Evolutionary conservation across 2,329 filamentous ascomycete species (phyloP).

Genomic region (Fusarium sp.): DNA sequence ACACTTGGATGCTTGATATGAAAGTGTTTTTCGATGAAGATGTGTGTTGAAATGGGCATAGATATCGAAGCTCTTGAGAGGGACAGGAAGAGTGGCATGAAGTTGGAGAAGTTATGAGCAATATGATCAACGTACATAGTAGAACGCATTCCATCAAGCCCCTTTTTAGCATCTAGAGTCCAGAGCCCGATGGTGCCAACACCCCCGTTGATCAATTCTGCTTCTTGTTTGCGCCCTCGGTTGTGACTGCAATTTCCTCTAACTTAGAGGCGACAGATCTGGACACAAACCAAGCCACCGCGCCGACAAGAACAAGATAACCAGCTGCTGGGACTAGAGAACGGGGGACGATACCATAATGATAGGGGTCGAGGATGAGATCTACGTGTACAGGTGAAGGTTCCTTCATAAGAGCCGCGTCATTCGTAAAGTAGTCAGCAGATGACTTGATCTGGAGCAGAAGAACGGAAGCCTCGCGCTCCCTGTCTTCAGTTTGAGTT

Average conservation of each 20-base stretch:
- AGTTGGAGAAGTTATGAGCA: constrained; percentile 28
- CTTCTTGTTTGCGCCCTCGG: constrained; percentile 48
- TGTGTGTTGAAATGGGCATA: constrained; percentile 23
- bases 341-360: constrained; percentile 79
- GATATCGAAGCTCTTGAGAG: constrained; percentile 17
- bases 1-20: constrained; percentile 15
- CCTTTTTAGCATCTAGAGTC: constrained; percentile 25
- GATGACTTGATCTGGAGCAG: constrained; percentile 78
- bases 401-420: constrained; percentile 76
- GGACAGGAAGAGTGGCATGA: constrained; percentile 25
- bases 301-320: constrained; percentile 72
- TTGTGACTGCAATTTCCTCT: constrained; percentile 37
- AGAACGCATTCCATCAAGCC: constrained; percentile 37
- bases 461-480: constrained; percentile 60
- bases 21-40: constrained; percentile 10
- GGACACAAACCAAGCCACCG: constrained; percentile 55
- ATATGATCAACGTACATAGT: constrained; percentile 43
- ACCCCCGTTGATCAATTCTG: constrained; percentile 39
- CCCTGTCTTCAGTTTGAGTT: constrained; percentile 12
- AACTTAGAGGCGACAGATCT: constrained; percentile 43
- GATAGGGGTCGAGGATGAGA: constrained; percentile 84
- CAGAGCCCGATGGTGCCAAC: constrained; percentile 19
- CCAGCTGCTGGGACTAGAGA: constrained; percentile 76
- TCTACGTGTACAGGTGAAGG: constrained; percentile 81
- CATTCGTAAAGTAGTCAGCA: constrained; percentile 84